These are phyloP conservation scores for Phialophora tarda DNA, from an alignment of 2,329 filamentous ascomycete species.

Conservation along the genomic window DNA sequence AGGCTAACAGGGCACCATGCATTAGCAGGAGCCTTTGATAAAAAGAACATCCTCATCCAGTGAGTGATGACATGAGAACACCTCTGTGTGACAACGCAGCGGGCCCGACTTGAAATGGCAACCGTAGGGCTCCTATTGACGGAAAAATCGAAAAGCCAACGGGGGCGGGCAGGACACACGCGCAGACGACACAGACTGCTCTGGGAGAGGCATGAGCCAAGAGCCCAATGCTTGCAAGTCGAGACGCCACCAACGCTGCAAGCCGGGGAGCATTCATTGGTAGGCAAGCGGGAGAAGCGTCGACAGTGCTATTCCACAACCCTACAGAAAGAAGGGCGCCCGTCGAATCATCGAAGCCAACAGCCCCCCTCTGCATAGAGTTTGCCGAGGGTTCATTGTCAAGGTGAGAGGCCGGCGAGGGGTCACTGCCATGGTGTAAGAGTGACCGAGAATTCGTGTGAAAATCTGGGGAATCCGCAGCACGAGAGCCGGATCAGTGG, in stretches of 20 bases:
- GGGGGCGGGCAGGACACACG: not conserved
- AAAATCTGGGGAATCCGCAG: constrained; percentile 14
- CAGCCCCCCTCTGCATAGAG: not conserved
- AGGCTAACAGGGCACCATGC: constrained; percentile 12
- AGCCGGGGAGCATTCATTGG: constrained; percentile 4
- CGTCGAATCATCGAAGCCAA: not conserved
- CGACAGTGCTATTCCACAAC: not conserved
- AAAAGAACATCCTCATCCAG: not conserved
- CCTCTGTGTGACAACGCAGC: not conserved
- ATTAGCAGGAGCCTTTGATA: constrained; percentile 11
- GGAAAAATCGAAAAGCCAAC: not conserved
- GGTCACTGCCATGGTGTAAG: constrained; percentile 15
- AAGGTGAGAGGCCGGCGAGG: constrained; percentile 21
- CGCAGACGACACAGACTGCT: not conserved
- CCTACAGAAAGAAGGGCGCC: not conserved
- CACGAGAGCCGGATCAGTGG: not conserved
- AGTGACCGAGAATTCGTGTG: not conserved
- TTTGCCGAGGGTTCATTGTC: not conserved
- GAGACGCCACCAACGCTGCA: constrained; percentile 9
- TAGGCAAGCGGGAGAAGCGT: not conserved
- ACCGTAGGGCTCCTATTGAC: not conserved
- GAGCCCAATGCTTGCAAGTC: constrained; percentile 5
- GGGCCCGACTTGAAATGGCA: not conserved
- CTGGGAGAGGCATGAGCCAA: not conserved
- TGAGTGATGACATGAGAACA: not conserved